These are phyloP conservation scores for Kluyveromyces siamensis DNA, from an alignment of 805 yeast species.

Conservation along the genomic window DNA sequence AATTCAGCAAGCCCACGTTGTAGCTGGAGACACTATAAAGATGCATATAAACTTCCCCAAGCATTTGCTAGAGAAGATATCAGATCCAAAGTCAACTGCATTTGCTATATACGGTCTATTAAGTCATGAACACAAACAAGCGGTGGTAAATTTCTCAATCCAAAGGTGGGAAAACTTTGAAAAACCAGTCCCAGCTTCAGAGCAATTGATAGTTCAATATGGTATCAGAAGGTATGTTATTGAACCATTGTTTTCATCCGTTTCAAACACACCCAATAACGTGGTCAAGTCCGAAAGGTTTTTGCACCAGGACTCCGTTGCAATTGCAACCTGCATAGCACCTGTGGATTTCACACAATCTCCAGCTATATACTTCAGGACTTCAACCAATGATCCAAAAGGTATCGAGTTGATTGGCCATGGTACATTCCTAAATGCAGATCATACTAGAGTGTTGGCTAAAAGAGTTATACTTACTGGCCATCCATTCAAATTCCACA, in stretches of 20 bases:
- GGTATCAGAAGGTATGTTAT: constrained; percentile 86
- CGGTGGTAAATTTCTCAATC: constrained; percentile 73
- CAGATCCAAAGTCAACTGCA: constrained; percentile 38
- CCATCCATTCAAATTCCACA: constrained; percentile 91
- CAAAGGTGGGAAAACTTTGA: constrained; percentile 87
- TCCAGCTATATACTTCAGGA: constrained; percentile 77
- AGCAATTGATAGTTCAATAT: constrained; percentile 74
- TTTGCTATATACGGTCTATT: constrained; percentile 66
- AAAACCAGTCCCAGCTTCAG: constrained; percentile 77
- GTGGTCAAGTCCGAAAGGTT: constrained; percentile 82
- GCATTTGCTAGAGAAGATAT: constrained; percentile 34
- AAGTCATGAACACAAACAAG: constrained; percentile 77
- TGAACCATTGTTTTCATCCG: constrained; percentile 75
- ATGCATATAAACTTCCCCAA: constrained; percentile 53
- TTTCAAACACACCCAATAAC: constrained; percentile 67
- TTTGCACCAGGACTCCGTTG: constrained; percentile 64
- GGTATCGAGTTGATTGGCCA: constrained; percentile 69
- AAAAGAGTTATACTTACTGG: constrained; percentile 89
- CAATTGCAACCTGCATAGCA: constrained; percentile 79
- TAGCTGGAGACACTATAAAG: constrained; percentile 57
- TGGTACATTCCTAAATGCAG: constrained; percentile 83
- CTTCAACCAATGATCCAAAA: constrained; percentile 35
- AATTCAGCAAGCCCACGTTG: constrained; percentile 34
- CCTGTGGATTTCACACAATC: constrained; percentile 79
- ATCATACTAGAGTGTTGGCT: constrained; percentile 74